These are phyloP conservation scores for Eremothecium gossypii DNA, from an alignment of 1,139 yeast species.

Conservation along the genomic window DNA sequence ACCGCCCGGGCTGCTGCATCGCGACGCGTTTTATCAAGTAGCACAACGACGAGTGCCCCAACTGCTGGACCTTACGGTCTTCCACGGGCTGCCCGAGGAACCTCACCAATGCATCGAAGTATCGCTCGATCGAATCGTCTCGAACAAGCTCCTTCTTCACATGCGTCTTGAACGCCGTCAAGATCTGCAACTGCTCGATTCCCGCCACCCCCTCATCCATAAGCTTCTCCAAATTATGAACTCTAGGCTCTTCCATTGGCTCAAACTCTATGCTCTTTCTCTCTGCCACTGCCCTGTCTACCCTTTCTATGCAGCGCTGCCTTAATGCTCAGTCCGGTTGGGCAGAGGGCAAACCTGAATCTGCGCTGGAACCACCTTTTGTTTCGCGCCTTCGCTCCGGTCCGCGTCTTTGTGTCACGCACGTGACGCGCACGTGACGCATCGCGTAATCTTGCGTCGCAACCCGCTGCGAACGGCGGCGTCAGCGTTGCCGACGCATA, in stretches of 20 bases:
- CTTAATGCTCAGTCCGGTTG: no score
- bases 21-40: slow-evolving; percentile 70
- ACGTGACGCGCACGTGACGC: no score
- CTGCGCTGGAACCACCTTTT: no score
- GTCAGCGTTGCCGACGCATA: no score
- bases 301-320: no score
- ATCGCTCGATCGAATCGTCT: slow-evolving; percentile 41
- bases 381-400: no score
- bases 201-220: slow-evolving; percentile 9
- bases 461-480: no score
- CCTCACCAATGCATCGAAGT: slow-evolving; percentile 41
- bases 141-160: slow-evolving; percentile 61
- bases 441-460: no score
- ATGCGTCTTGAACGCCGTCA: slow-evolving; percentile 52
- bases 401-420: no score
- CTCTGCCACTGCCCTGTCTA: no score
- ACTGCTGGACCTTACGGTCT: slow-evolving; percentile 36
- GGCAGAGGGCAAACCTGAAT: no score
- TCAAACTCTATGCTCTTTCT: no score
- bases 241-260: slow-evolving; percentile 1
- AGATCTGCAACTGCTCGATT: slow-evolving; percentile 33
- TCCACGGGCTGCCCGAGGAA: slow-evolving; percentile 39
- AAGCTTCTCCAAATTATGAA: slow-evolving; percentile 6
- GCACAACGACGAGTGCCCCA: slow-evolving; percentile 60
- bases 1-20: slow-evolving; percentile 54